Evolutionary conservation across 1,284 basidiomycete species (phyloP).

Genomic region (Rhodofomes roseus): DNA sequence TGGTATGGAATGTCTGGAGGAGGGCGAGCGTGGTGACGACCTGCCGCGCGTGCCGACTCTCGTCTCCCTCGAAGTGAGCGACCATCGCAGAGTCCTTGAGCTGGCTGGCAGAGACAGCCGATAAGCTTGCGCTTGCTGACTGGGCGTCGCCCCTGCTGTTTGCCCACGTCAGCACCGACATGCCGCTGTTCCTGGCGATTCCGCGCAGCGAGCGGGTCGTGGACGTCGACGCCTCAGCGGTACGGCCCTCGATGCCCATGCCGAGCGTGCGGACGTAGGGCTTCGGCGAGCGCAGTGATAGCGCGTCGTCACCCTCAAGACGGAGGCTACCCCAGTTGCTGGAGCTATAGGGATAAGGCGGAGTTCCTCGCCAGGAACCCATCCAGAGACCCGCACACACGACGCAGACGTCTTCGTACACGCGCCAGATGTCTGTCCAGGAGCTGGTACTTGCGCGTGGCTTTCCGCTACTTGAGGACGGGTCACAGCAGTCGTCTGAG

Average conservation of each 20-base stretch:
- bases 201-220: conserved; percentile 14
- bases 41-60: conserved; percentile 36
- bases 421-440: conserved; percentile 72
- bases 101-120: conserved; percentile 8
- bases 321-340: conserved; percentile 51
- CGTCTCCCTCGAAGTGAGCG: conserved; percentile 25
- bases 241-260: conserved; percentile 63
- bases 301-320: conserved; percentile 57
- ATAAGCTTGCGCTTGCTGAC: conserved; percentile 1
- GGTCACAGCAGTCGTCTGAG: conserved; percentile 18
- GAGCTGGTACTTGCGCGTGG: conserved; percentile 33
- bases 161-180: conserved; percentile 24
- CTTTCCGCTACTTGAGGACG: conserved; percentile 13
- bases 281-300: conserved; percentile 12
- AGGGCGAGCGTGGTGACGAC: conserved; percentile 62
- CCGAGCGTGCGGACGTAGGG: conserved; percentile 54
- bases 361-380: conserved; percentile 56
- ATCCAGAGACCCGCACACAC: conserved; percentile 76
- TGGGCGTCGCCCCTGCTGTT: conserved; percentile 10
- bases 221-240: conserved; percentile 9
- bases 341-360: conserved; percentile 43
- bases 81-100: conserved; percentile 17
- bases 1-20: conserved; percentile 69
- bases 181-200: conserved; percentile 23
- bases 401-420: conserved; percentile 80